Conservation (phyloP, 495 filamentous ascomycete species). For the Hyaloscypha hepaticicola region DNA sequence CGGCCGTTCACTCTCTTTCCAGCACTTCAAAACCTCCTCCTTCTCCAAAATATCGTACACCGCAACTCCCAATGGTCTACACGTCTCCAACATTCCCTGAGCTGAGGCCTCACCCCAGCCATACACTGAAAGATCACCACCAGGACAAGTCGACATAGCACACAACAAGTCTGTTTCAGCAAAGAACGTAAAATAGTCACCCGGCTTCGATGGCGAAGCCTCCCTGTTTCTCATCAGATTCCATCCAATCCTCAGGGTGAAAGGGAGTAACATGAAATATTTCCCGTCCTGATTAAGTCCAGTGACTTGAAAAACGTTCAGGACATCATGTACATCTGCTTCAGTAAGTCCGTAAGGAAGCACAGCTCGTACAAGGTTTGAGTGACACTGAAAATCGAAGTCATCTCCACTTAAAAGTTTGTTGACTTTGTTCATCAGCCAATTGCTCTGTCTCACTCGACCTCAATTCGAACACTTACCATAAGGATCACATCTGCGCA, state of each 20-base stretch:
- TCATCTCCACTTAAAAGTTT: conserved; percentile 63
- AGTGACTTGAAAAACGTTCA: conserved; percentile 82
- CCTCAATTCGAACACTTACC: conserved; percentile 16
- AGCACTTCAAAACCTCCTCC: conserved; percentile 51
- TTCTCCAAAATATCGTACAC: conserved; percentile 60
- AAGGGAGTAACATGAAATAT: conserved; percentile 64
- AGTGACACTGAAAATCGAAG: conserved; percentile 81
- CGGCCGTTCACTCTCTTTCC: conserved; percentile 57
- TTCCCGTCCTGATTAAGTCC: conserved; percentile 67
- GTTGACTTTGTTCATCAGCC: conserved; percentile 47
- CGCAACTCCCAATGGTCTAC: conserved; percentile 69
- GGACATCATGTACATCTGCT: conserved; percentile 74
- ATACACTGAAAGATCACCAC: conserved; percentile 71
- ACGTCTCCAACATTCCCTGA: conserved; percentile 67
- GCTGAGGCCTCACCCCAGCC: conserved; percentile 67
- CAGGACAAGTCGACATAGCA: conserved; percentile 61
- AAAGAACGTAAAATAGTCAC: conserved; percentile 74
- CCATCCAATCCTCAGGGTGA: not conserved
- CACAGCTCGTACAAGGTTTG: conserved; percentile 72
- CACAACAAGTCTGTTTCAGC: conserved; percentile 74
- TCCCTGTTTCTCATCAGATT: conserved; percentile 35
- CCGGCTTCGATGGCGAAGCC: conserved; percentile 62
- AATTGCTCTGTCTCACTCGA: not conserved
- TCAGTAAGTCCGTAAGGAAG: conserved; percentile 66
- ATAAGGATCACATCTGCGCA: conserved; percentile 31